phyloP scores from a whole-genome alignment of 768 basidiomycete genomes.

The Serendipita indica region DNA sequence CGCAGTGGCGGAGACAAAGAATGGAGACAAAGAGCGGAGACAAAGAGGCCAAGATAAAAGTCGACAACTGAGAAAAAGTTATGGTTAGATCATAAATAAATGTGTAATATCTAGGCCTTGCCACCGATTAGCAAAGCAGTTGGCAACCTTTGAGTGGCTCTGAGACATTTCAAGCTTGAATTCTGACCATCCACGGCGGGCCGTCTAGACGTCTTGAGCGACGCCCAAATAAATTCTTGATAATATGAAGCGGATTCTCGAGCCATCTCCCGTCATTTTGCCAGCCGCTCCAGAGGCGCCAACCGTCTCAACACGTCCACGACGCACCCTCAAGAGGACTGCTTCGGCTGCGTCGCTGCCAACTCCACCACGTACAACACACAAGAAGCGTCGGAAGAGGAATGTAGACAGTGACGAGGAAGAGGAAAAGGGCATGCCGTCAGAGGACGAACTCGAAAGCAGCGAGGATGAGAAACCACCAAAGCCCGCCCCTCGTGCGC shows the following conservation, averaged over 20 bases:
- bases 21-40: too few relatives aligned
- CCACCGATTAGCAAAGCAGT: background rate
- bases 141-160: too few relatives aligned
- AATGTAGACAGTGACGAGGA: conserved; percentile 17
- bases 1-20: too few relatives aligned
- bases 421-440: too few relatives aligned
- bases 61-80: background rate
- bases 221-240: background rate
- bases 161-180: background rate
- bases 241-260: background rate
- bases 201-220: background rate
- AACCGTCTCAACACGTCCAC: conserved; percentile 5
- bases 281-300: background rate
- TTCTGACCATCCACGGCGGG: conserved; percentile 6
- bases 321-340: conserved; percentile 41
- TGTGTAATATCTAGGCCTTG: too few relatives aligned
- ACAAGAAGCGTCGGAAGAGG: conserved; percentile 17
- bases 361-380: conserved; percentile 47
- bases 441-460: conserved; percentile 11
- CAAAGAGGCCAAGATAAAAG: too few relatives aligned
- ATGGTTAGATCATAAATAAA: background rate
- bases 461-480: conserved; percentile 11
- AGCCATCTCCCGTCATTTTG: background rate
- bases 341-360: conserved; percentile 50
- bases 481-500: background rate